These are phyloP conservation scores for Arachnomyces sp. DNA, from an alignment of 2,329 filamentous ascomycete species.

Conservation along the genomic window DNA sequence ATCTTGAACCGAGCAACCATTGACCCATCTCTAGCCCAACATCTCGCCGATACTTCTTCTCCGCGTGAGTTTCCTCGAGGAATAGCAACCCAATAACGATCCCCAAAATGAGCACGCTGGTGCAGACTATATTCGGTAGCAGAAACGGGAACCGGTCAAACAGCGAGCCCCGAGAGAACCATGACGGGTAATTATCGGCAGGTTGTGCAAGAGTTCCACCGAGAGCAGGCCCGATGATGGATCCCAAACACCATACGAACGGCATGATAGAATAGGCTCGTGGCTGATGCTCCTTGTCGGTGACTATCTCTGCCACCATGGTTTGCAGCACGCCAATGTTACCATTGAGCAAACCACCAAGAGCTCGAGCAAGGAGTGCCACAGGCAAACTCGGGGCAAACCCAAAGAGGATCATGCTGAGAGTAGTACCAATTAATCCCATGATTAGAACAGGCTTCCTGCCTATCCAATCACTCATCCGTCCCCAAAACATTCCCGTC, in stretches of 20 bases:
- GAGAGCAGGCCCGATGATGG: conserved; percentile 85
- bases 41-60: conserved; percentile 70
- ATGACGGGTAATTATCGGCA: conserved; percentile 67
- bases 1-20: conserved; percentile 48
- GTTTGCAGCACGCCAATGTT: conserved; percentile 95
- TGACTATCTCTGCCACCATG: conserved; percentile 88
- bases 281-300: conserved; percentile 85
- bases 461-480: conserved; percentile 82
- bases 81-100: conserved; percentile 75
- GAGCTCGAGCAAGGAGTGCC: conserved; percentile 76
- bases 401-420: conserved; percentile 90
- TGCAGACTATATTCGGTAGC: conserved; percentile 84
- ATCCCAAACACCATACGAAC: conserved; percentile 95
- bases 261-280: conserved; percentile 97
- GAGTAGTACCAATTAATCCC: conserved; percentile 80
- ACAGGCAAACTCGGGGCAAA: conserved; percentile 76
- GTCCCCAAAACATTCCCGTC: conserved; percentile 86
- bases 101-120: conserved; percentile 66
- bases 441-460: conserved; percentile 86
- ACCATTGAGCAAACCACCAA: conserved; percentile 88
- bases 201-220: conserved; percentile 85
- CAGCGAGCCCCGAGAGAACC: conserved; percentile 66
- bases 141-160: conserved; percentile 87
- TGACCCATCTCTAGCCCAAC: conserved; percentile 68
- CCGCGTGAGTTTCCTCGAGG: conserved; percentile 85